These are phyloP conservation scores for Coemansia sp. DNA, from an alignment of 192 early-diverging fungal genomes.

Conservation along the genomic window DNA sequence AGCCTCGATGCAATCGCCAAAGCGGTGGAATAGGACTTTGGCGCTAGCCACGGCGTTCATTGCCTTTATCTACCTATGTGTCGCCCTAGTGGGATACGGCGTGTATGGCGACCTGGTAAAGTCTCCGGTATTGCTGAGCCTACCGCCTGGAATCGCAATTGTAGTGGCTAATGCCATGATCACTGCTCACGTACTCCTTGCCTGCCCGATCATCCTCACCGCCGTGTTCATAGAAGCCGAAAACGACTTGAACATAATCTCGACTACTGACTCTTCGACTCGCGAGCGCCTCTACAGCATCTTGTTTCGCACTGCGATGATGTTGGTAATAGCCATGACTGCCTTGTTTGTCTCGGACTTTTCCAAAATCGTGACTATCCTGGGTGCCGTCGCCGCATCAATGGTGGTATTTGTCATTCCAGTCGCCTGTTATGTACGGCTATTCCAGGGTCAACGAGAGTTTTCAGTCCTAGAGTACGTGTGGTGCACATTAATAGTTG, in stretches of 20 bases:
- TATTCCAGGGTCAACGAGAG: constrained; percentile 43
- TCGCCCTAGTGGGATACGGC: constrained; percentile 73
- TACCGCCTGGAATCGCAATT: constrained; percentile 61
- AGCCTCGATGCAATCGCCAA: constrained; percentile 72
- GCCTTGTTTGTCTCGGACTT: constrained; percentile 77
- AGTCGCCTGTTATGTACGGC: constrained; percentile 68
- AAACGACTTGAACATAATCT: constrained; percentile 57
- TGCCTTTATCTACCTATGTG: constrained; percentile 67
- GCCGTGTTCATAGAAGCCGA: constrained; percentile 76
- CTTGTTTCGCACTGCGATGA: constrained; percentile 57
- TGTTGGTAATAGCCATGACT: constrained; percentile 58
- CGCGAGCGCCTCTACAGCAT: constrained; percentile 55
- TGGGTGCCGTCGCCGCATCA: constrained; percentile 78
- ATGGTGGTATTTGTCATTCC: constrained; percentile 84
- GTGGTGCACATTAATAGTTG: constrained; percentile 41
- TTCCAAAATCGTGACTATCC: constrained; percentile 72
- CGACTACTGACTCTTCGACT: constrained; percentile 23
- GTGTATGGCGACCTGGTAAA: constrained; percentile 66
- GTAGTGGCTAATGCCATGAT: constrained; percentile 71
- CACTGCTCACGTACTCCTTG: constrained; percentile 76
- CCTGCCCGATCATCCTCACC: constrained; percentile 78
- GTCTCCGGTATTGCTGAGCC: constrained; percentile 67
- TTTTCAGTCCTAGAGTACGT: constrained; percentile 31
- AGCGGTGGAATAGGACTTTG: constrained; percentile 67
- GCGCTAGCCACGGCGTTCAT: constrained; percentile 65